These are phyloP conservation scores for Mortierella alpina DNA, from an alignment of 192 early-diverging fungal species.

Conservation along the genomic window DNA sequence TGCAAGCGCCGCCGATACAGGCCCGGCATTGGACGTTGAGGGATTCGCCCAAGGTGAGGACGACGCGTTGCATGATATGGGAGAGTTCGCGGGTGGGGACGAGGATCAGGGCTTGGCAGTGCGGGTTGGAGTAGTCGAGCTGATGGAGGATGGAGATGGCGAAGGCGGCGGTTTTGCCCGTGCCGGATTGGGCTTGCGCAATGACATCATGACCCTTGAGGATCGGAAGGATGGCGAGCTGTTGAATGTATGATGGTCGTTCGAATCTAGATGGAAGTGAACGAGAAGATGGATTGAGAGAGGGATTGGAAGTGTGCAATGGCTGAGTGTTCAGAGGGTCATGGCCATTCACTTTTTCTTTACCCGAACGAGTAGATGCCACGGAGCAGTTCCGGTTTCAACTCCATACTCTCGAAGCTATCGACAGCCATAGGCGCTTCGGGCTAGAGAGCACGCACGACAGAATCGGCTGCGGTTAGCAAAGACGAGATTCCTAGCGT, in stretches of 20 bases:
- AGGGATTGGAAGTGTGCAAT: not conserved
- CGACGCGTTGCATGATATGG: constrained; percentile 92
- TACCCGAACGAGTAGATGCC: constrained; percentile 96
- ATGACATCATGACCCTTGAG: constrained; percentile 95
- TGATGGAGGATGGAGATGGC: constrained; percentile 96
- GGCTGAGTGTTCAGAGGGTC: too few relatives aligned
- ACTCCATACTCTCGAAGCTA: constrained; percentile 91
- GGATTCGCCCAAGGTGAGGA: constrained; percentile 92
- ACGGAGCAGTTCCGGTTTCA: constrained; percentile 84
- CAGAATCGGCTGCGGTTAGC: not conserved
- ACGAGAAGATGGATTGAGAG: not conserved
- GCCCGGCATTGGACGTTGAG: constrained; percentile 91
- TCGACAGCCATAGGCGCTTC: constrained; percentile 90
- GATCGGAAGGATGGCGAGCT: constrained; percentile 91
- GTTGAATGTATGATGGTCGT: constrained; percentile 92
- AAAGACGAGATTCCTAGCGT: not conserved
- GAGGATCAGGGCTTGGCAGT: constrained; percentile 93
- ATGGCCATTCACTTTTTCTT: constrained; percentile 16
- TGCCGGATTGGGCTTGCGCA: constrained; percentile 99
- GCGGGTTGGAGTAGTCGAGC: constrained; percentile 77
- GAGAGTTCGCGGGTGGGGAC: constrained; percentile 97
- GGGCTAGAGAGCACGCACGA: constrained; percentile 57
- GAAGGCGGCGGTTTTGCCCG: constrained; percentile 99
- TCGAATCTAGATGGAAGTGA: constrained; percentile 75
- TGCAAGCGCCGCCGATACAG: constrained; percentile 95